A percentile compares a stretch with the other conserved stretches of the same genome.
Evolutionary conservation across 2,329 filamentous ascomycete species (phyloP).

Genomic region (Zasmidium cellare): DNA sequence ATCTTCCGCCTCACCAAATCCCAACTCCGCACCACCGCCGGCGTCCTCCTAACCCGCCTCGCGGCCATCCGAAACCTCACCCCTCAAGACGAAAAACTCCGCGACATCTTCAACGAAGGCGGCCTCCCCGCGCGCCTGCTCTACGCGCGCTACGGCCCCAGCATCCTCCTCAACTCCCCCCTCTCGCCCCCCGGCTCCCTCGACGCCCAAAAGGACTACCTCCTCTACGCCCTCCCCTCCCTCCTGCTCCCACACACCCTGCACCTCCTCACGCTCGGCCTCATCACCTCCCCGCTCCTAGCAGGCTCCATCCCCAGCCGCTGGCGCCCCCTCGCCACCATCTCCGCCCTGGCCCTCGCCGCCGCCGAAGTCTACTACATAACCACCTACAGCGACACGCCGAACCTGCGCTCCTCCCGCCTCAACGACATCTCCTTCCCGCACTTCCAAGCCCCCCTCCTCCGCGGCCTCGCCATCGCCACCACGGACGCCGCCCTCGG

Average conservation of each 20-base stretch:
- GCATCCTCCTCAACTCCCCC: constrained; percentile 70
- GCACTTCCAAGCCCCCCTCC: constrained; percentile 67
- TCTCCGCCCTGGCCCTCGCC: constrained; percentile 60
- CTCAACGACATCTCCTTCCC: constrained; percentile 65
- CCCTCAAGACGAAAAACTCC: constrained; percentile 62
- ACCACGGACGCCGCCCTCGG: constrained; percentile 65
- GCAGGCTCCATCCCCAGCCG: constrained; percentile 62
- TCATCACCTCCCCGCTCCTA: constrained; percentile 69
- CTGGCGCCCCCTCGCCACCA: constrained; percentile 71
- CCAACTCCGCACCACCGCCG: constrained; percentile 79
- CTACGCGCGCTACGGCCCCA: constrained; percentile 81
- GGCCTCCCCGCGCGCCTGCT: constrained; percentile 69
- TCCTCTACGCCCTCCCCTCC: constrained; percentile 76
- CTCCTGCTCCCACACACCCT: constrained; percentile 75
- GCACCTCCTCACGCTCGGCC: constrained; percentile 71
- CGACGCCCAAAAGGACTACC: constrained; percentile 61
- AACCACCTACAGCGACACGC: constrained; percentile 63
- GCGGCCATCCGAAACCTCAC: constrained; percentile 60
- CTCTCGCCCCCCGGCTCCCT: constrained; percentile 60
- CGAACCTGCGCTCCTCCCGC: constrained; percentile 63
- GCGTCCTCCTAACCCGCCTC: constrained; percentile 80
- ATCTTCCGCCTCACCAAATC: constrained; percentile 76
- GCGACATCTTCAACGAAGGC: constrained; percentile 64
- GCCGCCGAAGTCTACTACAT: constrained; percentile 67
- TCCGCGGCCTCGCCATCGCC: constrained; percentile 65